phyloP scores from a whole-genome alignment of 208 protist species.

The Leishmania major region DNA sequence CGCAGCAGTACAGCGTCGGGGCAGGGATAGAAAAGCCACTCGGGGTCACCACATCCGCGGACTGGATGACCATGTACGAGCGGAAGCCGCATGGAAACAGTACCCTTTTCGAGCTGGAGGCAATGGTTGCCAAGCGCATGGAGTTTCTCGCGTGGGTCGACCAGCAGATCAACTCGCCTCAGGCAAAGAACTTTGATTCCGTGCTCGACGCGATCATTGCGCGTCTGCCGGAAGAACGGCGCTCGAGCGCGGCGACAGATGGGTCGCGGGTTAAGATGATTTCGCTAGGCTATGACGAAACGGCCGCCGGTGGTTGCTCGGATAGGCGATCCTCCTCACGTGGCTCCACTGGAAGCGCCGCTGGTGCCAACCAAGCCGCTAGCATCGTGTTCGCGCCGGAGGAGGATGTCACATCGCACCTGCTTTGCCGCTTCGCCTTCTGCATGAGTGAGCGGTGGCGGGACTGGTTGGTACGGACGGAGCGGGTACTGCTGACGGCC shows the following conservation, averaged over 20 bases:
- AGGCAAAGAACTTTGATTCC: conserved; percentile 50
- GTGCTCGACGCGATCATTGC: conserved; percentile 72
- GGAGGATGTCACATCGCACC: conserved; percentile 84
- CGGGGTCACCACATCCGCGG: conserved; percentile 13
- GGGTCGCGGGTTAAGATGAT: conserved; percentile 16
- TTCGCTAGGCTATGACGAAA: conserved; percentile 33
- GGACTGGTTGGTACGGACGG: conserved; percentile 81
- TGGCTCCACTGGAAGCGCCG: conserved; percentile 21
- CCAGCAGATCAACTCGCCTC: conserved; percentile 69
- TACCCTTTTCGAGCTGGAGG: conserved; percentile 84
- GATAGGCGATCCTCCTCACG: conserved; percentile 44
- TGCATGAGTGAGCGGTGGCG: conserved; percentile 92
- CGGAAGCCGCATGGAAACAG: conserved; percentile 57
- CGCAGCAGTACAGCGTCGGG: conserved; percentile 17
- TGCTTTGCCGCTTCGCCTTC: conserved; percentile 86
- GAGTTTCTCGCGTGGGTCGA: conserved; percentile 89
- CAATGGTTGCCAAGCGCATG: conserved; percentile 87
- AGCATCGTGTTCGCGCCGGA: conserved; percentile 71
- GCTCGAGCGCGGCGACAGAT: conserved; percentile 30
- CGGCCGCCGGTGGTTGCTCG: conserved; percentile 5
- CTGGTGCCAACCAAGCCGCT: conserved; percentile 4
- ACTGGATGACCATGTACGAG: conserved; percentile 85
- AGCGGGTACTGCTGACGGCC: conserved; percentile 85
- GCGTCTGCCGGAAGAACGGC: conserved; percentile 68
- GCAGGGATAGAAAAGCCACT: conserved; percentile 5